Percentiles rank a stretch among this genome's conserved stretches.
Conservation (phyloP, 305 asterid genomes). For the Fraxinus dipetala region DNA sequence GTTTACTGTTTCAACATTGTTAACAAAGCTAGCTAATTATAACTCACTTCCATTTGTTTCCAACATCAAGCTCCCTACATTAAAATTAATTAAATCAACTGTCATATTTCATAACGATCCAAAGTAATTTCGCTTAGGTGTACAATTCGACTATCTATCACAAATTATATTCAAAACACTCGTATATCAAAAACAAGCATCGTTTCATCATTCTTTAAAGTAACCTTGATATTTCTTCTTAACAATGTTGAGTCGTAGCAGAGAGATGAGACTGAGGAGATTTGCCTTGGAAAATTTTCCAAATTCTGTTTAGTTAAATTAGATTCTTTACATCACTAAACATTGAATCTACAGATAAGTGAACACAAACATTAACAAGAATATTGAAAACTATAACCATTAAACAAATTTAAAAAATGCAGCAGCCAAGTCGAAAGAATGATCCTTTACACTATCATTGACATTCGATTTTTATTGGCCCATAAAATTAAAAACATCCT, state of each 20-base stretch:
- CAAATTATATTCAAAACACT: neutral
- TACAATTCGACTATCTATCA: neutral
- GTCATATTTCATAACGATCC: neutral
- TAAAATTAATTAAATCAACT: neutral
- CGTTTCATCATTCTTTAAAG: neutral
- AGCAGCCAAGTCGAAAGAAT: neutral
- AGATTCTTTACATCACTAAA: slow-evolving; percentile 10
- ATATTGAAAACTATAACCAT: neutral
- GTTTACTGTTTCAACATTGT: neutral
- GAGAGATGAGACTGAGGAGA: neutral
- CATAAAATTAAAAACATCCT: neutral
- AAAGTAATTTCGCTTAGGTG: neutral
- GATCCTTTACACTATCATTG: neutral
- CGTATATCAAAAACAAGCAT: neutral
- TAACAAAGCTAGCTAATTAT: neutral
- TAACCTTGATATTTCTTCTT: neutral
- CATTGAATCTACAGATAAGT: neutral
- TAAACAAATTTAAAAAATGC: neutral
- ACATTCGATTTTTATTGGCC: neutral
- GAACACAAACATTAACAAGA: neutral
- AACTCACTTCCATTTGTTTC: neutral
- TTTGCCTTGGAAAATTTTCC: neutral
- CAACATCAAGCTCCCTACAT: neutral
- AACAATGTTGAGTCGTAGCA: neutral
- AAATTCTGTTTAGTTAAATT: slow-evolving; percentile 12